Percentiles rank a stretch among this genome's conserved stretches.
These are phyloP conservation scores for Aspergillus thermomutatus DNA, from an alignment of 2,329 filamentous ascomycete species.

Conservation along the genomic window DNA sequence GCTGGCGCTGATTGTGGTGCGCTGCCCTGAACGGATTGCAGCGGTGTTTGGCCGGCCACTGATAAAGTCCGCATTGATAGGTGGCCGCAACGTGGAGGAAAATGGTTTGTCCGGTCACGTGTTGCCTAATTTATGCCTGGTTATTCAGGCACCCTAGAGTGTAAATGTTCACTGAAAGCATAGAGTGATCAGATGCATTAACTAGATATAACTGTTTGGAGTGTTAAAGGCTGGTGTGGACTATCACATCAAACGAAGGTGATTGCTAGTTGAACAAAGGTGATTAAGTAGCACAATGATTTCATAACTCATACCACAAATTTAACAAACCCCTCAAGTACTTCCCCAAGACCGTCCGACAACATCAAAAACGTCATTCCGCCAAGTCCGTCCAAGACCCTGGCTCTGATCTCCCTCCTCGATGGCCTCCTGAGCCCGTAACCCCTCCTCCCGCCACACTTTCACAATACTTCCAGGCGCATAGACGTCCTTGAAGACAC, in stretches of 20 bases:
- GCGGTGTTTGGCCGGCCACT: neutral
- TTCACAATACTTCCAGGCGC: conserved; percentile 85
- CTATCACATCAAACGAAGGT: neutral
- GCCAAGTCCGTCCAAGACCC: conserved; percentile 59
- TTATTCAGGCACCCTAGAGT: neutral
- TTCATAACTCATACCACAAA: conserved; percentile 1
- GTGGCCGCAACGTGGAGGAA: conserved; percentile 18
- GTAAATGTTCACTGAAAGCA: neutral
- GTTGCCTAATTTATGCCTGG: neutral
- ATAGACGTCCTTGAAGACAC: conserved; percentile 79
- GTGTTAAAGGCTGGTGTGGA: neutral
- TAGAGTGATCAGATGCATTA: neutral
- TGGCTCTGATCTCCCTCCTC: conserved; percentile 64
- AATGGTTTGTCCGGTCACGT: neutral
- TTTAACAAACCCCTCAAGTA: neutral
- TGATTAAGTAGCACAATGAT: no score
- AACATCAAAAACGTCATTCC: conserved; percentile 75
- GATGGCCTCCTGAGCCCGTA: conserved; percentile 66
- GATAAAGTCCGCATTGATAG: conserved; percentile 1
- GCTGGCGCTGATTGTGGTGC: neutral
- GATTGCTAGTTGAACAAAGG: neutral
- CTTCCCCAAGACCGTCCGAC: conserved; percentile 5
- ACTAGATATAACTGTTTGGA: neutral
- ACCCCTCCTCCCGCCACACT: conserved; percentile 81
- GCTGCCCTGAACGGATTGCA: conserved; percentile 5